Conservation (phyloP, 768 basidiomycete genomes). For the Arthromyces matolae region DNA sequence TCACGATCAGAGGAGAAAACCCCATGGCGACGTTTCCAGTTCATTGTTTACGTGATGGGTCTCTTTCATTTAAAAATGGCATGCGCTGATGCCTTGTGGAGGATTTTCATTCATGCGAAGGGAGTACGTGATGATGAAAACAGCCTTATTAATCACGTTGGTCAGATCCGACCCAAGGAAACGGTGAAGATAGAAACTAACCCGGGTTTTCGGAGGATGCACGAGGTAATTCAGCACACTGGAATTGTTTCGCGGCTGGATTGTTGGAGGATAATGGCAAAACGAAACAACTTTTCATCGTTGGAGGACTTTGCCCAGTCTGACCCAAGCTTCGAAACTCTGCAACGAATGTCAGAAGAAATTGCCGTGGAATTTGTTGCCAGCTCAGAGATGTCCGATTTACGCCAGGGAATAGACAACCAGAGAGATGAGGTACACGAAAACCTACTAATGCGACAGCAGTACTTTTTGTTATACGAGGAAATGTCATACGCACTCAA, state of each 20-base stretch:
- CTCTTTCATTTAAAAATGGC: slow-evolving; percentile 33
- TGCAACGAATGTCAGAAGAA: slow-evolving; percentile 21
- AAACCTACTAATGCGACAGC: slow-evolving; percentile 28
- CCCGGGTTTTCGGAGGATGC: slow-evolving; percentile 34
- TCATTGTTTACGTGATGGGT: slow-evolving; percentile 28
- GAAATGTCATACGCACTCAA: slow-evolving; percentile 29
- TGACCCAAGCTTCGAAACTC: slow-evolving; percentile 24
- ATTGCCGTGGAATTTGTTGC: slow-evolving; percentile 21
- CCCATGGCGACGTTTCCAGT: slow-evolving; percentile 26
- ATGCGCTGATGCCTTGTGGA: slow-evolving; percentile 21
- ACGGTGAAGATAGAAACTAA: slow-evolving; percentile 27
- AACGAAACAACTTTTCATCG: background rate
- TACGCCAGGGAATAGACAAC: background rate
- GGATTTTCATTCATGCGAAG: slow-evolving; percentile 20
- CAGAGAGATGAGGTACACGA: slow-evolving; percentile 29
- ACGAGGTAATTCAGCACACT: slow-evolving; percentile 30
- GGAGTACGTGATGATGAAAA: background rate
- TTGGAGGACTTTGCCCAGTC: slow-evolving; percentile 28
- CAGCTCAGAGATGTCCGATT: slow-evolving; percentile 1
- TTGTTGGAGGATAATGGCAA: slow-evolving; percentile 25
- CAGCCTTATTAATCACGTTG: background rate
- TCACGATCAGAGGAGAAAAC: slow-evolving; percentile 25
- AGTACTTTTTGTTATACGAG: slow-evolving; percentile 37
- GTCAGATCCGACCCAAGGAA: slow-evolving; percentile 26
- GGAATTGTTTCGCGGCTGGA: slow-evolving; percentile 25